Evolutionary conservation across 345 rosid genomes (phyloP).

Genomic region (Hevea brasiliensis): DNA sequence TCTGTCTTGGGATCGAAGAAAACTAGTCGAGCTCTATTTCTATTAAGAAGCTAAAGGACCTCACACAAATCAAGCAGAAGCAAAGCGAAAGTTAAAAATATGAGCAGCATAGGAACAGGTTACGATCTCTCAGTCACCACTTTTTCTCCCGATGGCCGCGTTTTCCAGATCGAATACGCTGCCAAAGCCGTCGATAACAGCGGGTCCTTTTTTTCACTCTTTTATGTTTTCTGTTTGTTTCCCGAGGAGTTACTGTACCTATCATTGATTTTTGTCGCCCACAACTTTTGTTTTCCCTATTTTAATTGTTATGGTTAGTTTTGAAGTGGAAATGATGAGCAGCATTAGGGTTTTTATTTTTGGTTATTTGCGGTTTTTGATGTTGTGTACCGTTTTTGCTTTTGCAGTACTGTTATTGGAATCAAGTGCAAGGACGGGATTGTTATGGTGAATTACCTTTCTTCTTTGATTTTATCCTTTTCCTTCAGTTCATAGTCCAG

Average conservation of each 20-base stretch:
- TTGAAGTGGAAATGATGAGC: neutral
- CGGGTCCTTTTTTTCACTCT: conserved; percentile 49
- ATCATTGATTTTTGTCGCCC: neutral
- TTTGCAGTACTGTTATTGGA: conserved; percentile 84
- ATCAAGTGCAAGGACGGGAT: conserved; percentile 98
- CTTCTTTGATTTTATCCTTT: neutral
- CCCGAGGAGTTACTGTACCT: neutral
- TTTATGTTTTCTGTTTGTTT: neutral
- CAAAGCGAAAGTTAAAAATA: conserved; percentile 18
- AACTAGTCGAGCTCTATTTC: neutral
- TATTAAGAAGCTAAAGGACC: conserved; percentile 1
- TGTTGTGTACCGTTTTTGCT: neutral
- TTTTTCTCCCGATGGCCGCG: conserved; percentile 99
- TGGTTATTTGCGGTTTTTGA: neutral
- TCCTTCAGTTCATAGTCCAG: neutral
- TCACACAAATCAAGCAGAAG: neutral
- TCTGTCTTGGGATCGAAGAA: conserved; percentile 19
- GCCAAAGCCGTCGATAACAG: conserved; percentile 99
- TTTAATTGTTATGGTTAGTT: neutral
- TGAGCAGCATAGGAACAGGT: conserved; percentile 99
- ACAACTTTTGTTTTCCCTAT: no score
- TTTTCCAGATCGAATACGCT: conserved; percentile 99
- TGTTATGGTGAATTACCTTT: conserved; percentile 68
- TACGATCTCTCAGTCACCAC: conserved; percentile 99
- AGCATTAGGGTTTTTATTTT: conserved; percentile 16